Base-by-base conservation (phyloP, 176 grass and related monocot species). In the Puya raimondii region DNA sequence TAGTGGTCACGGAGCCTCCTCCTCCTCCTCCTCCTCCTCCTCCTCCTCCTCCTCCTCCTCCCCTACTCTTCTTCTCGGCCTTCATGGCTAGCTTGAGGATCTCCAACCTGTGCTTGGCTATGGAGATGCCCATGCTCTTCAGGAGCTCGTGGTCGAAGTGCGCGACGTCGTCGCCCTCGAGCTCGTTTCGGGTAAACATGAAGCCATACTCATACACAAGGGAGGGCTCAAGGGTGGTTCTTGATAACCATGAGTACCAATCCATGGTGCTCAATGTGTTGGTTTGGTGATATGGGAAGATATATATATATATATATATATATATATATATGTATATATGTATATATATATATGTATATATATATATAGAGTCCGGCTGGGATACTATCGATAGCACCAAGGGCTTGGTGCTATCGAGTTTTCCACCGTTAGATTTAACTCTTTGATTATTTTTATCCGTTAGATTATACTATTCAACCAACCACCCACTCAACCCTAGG, bases 61-160 rank as follows among this genome's bases (percentile, higher is more conserved):
- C 33, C 6, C 4, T 42, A 42, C 33, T 42, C 69, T 29, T 53
- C 50, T 29, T 54, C 18, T 20, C n/a, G 22, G 53, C 69, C 64
- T 85, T 85, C 67, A 5, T 75, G 54, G 82, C 79, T 10, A 85
- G 71, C 79, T 85, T 85, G 75, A 88, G 86, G 63, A 85, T 85
- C 64, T 95, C 79, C 16, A 95, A 84, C 47, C 91, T 77, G 87
- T 95, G 91, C 82, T 95, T 95, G 66, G 91, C 91, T 20, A 90
- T 56, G 75, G 79, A 80, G 78, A 95, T 84, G 66, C 91, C 91
- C 91, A 95, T 95, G 87, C 91, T 95, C 80, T 86, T 88, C 70
- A 95, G 87, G 68, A 95, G 85, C 78, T 95, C 91, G 68, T 95
- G 91, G 75, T 95, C 85, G 78, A 94, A 94, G 72, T 89, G 72